Evolutionary conservation across 495 filamentous ascomycete genomes (phyloP), one percentile per base, ranked within the genome.

Genomic region (Chaetomium cochliodes): DNA sequence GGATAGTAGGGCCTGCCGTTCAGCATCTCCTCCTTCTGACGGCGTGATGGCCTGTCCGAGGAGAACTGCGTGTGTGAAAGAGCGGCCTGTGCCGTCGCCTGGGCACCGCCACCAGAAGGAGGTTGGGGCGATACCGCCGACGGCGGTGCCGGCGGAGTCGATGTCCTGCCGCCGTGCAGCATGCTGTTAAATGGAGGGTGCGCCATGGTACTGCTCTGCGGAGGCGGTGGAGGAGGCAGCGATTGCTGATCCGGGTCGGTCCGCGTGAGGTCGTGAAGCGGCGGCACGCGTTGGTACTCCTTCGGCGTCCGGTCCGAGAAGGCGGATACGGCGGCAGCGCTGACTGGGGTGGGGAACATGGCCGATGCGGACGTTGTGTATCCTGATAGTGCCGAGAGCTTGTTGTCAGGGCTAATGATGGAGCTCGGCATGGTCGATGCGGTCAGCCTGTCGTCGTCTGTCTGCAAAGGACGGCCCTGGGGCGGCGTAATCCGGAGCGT

Each of bases 11-110:
- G 82, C 28, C 92, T 82, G n/a, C 92, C 91, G 49, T 80, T 82
- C 4, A 96, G 81, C 94, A 98, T 98, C 76, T 96, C 94, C 54
- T 96, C 92, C 74, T 94, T 97, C 73, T 97, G 91, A 0, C 88
- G 89, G 39, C 85, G 76, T 63, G 67, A 37, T 37, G 33, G 74
- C 66, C 78, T 73, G 25, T 74, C 71, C 13, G 78, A 67, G 44
- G 82, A 73, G 63, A 79, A 74, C 67, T 80, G 74, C 46, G 79
- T 73, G 69, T 85, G 83, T 20, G 82, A 82, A 49, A 86, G 73
- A 18, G 87, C 85, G 5, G 86, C 78, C 68, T 86, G 85, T 28
- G 87, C 85, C 2, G 85, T 84, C 37, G 83, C 80, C 69, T 87
- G 86, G 16, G 78, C 79, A 8, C 68, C 71, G 47, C 59, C 69